Conservation (phyloP, 768 basidiomycete genomes). For the Naematelia encephala region DNA sequence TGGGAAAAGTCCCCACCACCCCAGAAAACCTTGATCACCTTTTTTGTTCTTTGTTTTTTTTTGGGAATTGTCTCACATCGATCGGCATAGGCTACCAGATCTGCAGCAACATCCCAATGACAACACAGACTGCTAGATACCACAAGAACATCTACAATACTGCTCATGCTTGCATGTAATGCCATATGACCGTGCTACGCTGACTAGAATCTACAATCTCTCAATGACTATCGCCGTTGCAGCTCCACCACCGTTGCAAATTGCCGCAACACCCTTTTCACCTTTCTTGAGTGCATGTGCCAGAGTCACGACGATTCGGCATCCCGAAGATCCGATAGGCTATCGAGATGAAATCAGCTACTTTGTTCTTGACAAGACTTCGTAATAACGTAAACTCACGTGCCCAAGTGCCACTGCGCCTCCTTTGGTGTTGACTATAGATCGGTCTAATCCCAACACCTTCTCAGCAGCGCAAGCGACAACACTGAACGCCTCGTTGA, state of each 20-base stretch:
- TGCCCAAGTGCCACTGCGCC: slow-evolving; percentile 90
- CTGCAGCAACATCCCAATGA: no score
- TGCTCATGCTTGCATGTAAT: not conserved
- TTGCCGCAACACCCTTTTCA: slow-evolving; percentile 90
- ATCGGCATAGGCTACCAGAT: no score
- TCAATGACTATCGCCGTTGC: slow-evolving; percentile 88
- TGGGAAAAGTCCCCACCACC: no score
- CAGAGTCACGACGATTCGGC: slow-evolving; percentile 89
- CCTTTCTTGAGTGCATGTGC: slow-evolving; percentile 86
- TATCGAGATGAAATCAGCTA: slow-evolving; percentile 52
- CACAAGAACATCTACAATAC: no score
- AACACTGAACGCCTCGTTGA: slow-evolving; percentile 97
- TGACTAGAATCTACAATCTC: slow-evolving; percentile 59
- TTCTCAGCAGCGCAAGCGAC: slow-evolving; percentile 90
- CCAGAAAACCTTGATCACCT: no score
- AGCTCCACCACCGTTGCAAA: slow-evolving; percentile 87
- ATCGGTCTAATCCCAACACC: slow-evolving; percentile 73
- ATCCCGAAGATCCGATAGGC: slow-evolving; percentile 93
- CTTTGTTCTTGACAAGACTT: not conserved
- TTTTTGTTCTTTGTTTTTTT: no score
- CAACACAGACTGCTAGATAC: no score
- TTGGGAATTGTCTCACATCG: no score
- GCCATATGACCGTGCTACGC: not conserved
- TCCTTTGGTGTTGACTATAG: slow-evolving; percentile 79
- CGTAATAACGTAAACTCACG: slow-evolving; percentile 27